Evolutionary conservation across 139 green algal genomes (phyloP).

Genomic region (Pleodorina starrii): DNA sequence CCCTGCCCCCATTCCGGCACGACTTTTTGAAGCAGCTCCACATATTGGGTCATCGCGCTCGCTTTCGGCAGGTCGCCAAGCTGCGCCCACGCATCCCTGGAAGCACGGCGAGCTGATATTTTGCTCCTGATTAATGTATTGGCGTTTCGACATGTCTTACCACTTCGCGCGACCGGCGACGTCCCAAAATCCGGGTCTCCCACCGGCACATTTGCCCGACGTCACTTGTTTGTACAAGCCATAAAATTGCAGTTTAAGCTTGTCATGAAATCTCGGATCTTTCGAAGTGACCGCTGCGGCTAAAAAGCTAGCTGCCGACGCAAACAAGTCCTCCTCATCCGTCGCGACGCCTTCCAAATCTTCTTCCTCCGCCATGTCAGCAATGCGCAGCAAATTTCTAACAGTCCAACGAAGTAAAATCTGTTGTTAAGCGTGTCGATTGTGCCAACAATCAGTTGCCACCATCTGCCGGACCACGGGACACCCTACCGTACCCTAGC

Average conservation of each 20-base stretch:
- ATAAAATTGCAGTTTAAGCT: constrained; percentile 46
- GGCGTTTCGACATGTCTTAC: neutral
- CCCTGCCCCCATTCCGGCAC: constrained; percentile 5
- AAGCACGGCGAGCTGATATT: no score
- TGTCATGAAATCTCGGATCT: constrained; percentile 32
- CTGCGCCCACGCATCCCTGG: constrained; percentile 48
- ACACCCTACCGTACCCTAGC: no score
- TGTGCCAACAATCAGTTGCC: no score
- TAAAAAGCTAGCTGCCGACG: constrained; percentile 25
- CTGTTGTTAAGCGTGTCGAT: neutral
- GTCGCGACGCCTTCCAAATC: neutral
- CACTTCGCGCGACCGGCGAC: constrained; percentile 38
- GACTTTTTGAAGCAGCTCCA: neutral
- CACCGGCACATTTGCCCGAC: neutral
- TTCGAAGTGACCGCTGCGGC: constrained; percentile 26
- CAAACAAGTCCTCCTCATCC: constrained; percentile 30
- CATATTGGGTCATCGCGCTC: constrained; percentile 17
- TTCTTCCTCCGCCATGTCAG: neutral
- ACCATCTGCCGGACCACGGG: no score
- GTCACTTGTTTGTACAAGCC: constrained; percentile 47
- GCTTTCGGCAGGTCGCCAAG: constrained; percentile 23
- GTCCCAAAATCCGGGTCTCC: constrained; percentile 46
- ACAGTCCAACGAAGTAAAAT: neutral
- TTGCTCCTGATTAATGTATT: neutral
- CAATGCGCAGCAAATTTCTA: no score